Evolutionary conservation across 1,284 basidiomycete genomes (phyloP).

Genomic region (Heimioporus retisporus): DNA sequence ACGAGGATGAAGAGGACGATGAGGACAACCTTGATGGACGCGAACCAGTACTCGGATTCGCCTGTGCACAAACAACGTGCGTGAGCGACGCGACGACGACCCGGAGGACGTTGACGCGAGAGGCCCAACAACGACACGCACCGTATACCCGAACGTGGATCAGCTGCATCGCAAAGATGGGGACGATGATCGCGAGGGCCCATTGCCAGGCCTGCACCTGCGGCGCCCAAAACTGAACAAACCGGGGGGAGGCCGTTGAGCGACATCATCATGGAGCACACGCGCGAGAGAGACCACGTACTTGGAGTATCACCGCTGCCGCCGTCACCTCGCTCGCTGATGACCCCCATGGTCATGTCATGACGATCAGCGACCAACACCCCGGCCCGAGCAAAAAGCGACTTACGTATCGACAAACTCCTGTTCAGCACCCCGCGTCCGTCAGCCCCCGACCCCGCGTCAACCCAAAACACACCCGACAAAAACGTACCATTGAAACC

Average conservation of each 20-base stretch:
- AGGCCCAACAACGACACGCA: slow-evolving; percentile 19
- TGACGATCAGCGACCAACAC: background rate
- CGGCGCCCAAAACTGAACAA: slow-evolving; percentile 52
- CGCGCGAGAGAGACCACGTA: slow-evolving; percentile 10
- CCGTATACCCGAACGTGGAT: slow-evolving; percentile 62
- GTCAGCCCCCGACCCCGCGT: too few relatives aligned
- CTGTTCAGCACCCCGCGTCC: slow-evolving; percentile 24
- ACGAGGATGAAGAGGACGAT: slow-evolving; percentile 66
- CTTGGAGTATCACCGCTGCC: slow-evolving; percentile 55
- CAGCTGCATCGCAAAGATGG: slow-evolving; percentile 55
- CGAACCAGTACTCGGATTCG: slow-evolving; percentile 65
- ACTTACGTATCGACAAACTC: slow-evolving; percentile 53
- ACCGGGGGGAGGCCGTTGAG: too few relatives aligned
- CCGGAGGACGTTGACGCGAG: too few relatives aligned
- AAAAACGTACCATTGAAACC: slow-evolving; percentile 57
- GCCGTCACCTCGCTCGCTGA: slow-evolving; percentile 57
- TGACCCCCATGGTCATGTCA: too few relatives aligned
- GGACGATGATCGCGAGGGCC: slow-evolving; percentile 61
- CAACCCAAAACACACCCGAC: too few relatives aligned
- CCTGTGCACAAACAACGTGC: slow-evolving; percentile 40
- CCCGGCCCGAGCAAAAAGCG: background rate
- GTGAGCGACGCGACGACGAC: too few relatives aligned
- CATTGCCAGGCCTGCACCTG: slow-evolving; percentile 60
- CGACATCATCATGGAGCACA: too few relatives aligned
- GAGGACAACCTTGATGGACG: slow-evolving; percentile 63